Base-by-base conservation (phyloP, 108 stramenopile species). In the Conticribra guillardii region DNA sequence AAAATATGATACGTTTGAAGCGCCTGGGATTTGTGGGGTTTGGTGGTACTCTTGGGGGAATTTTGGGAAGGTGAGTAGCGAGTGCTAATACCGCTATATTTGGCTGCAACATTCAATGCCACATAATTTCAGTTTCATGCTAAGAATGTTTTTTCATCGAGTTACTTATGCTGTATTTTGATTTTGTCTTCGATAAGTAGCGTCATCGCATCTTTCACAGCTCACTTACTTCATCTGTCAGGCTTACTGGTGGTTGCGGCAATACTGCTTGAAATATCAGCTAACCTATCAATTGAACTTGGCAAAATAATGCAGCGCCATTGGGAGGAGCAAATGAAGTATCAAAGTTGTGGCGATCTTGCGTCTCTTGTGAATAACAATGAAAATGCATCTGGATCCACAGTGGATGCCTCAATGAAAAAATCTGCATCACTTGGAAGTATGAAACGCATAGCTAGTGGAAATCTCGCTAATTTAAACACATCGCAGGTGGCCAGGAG, bases 1-100 rank as follows among this genome's bases (percentile, higher is more conserved):
- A 69, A 47, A 78, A 69, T n/a, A 71, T 70, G 18, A 73, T 82
- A 2, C 70, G 89, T 28, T 65, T 94, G 44, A 87, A 87, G 64
- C 72, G 89, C 14, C 67, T 94, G 63, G 89, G 84, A 5, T 82
- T 90, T 73, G 87, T 96, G 17, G 90, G 89, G 31, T 91, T 96
- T 64, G 94, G 94, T 44, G 94, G 91, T 8, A 96, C 94, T 8
- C 50, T 96, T 4, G 94, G 94, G 48, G 89, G 94, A 31, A 90
- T 96, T 44, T 54, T 86, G 61, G 89, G 91, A 65, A 89, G 89
- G 86, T 89, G 69, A 64, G 83, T 69, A 2, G 19, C 27, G 41
- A 17, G 17, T 29, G 29, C 31, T n/a, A n/a, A n/a, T n/a, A n/a
- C n/a, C n/a, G n/a, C n/a, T n/a, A n/a, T n/a, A n/a, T n/a, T n/a